Percentiles rank a stretch among this genome's conserved stretches.
Evolutionary conservation across 2,329 filamentous ascomycete genomes (phyloP).

Genomic region (Xylariaceae sp.): DNA sequence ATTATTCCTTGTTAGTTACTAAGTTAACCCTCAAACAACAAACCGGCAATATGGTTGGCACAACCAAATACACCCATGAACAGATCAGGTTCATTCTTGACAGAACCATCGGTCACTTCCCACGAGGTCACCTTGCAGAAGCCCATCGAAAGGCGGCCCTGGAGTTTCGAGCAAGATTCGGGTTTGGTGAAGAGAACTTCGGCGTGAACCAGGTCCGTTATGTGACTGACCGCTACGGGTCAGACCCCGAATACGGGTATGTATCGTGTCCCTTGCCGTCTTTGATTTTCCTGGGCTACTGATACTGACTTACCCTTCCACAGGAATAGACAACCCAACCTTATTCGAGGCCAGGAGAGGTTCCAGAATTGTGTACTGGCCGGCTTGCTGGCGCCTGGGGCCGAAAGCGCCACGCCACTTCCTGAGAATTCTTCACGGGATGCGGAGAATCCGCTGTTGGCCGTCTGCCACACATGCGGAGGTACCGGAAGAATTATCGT

Average conservation of each 20-base stretch:
- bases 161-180: constrained; percentile 6
- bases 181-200: not conserved
- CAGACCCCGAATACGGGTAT: constrained; percentile 37
- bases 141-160: not conserved
- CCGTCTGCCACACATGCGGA: too few species aligned
- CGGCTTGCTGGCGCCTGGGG: too few species aligned
- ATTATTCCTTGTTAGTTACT: not conserved
- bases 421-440: too few species aligned
- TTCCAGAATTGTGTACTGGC: too few species aligned
- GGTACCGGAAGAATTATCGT: too few species aligned
- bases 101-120: not conserved
- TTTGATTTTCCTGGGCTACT: not conserved
- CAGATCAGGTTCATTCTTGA: constrained; percentile 22
- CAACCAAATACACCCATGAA: constrained; percentile 19
- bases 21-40: not conserved
- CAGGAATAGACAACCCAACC: constrained; percentile 7
- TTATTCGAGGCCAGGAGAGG: not conserved
- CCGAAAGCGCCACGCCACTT: too few species aligned
- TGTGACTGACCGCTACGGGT: constrained; percentile 38
- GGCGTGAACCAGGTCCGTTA: constrained; percentile 36
- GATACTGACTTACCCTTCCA: not conserved
- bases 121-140: constrained; percentile 3
- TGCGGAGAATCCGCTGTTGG: too few species aligned
- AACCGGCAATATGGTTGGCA: constrained; percentile 8
- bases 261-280: constrained; percentile 10